Conservation (phyloP, 1,139 yeast genomes). For the Torulaspora globosa region DNA sequence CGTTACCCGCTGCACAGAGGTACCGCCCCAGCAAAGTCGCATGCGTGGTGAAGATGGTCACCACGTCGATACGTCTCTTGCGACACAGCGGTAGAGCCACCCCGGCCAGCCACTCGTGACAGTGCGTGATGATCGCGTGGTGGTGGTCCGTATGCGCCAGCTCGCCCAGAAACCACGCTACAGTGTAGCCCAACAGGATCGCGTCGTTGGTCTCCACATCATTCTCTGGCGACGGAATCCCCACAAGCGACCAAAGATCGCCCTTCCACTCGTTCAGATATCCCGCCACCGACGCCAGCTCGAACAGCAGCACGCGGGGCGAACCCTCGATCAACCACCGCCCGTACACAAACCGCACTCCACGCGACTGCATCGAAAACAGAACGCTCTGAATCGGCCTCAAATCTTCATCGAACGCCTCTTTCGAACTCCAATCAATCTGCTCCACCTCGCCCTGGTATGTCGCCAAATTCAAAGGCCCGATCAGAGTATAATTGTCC, state of each 20-base stretch:
- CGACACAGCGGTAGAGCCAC: conserved; percentile 90
- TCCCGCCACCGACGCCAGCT: conserved; percentile 64
- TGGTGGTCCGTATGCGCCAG: conserved; percentile 75
- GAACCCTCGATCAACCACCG: conserved; percentile 98
- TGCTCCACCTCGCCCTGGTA: conserved; percentile 95
- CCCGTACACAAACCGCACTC: conserved; percentile 81
- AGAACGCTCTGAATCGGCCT: conserved; percentile 38
- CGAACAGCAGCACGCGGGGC: conserved; percentile 86
- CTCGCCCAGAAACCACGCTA: conserved; percentile 97
- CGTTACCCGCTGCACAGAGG: conserved; percentile 80
- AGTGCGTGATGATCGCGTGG: conserved; percentile 88
- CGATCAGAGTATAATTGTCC: conserved; percentile 80
- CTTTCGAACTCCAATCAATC: conserved; percentile 58
- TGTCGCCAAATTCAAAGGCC: conserved; percentile 75
- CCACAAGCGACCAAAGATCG: conserved; percentile 86
- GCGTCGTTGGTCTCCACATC: conserved; percentile 91
- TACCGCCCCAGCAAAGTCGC: conserved; percentile 94
- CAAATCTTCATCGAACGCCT: conserved; percentile 42
- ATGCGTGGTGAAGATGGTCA: conserved; percentile 95
- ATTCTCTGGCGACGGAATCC: conserved; percentile 88
- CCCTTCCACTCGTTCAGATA: conserved; percentile 88
- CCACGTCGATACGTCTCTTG: conserved; percentile 85
- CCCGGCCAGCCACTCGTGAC: conserved; percentile 98
- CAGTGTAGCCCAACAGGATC: conserved; percentile 83
- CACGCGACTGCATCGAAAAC: conserved; percentile 66